phyloP scores from a whole-genome alignment of 164 flowering plant genomes.

The Cinnamomum micranthum region DNA sequence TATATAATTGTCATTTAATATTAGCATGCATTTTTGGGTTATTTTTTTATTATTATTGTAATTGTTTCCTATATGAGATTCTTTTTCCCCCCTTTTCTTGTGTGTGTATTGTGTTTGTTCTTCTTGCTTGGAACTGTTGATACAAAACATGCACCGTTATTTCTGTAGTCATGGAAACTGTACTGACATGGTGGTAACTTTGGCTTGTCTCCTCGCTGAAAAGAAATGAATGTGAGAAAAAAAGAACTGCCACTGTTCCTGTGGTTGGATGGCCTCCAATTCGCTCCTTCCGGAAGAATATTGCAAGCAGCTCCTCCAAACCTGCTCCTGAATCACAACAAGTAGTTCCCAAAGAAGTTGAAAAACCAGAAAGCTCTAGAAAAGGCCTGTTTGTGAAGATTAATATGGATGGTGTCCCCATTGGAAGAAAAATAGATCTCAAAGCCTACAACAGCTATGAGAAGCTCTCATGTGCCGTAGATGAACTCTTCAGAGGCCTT shows the following conservation, averaged over 20 bases:
- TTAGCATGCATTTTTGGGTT: too few relatives aligned
- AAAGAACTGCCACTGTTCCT: slow-evolving; percentile 66
- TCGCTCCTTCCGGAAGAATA: slow-evolving; percentile 82
- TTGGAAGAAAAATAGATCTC: slow-evolving; percentile 92
- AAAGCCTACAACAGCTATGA: slow-evolving; percentile 74
- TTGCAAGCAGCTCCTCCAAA: slow-evolving; percentile 58
- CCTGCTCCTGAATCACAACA: slow-evolving; percentile 34
- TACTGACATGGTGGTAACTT: not conserved
- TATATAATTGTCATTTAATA: too few relatives aligned
- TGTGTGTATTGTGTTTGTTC: not conserved
- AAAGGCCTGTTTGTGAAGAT: slow-evolving; percentile 83
- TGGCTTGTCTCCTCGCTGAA: not conserved
- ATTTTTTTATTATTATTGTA: too few relatives aligned
- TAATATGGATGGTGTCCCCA: slow-evolving; percentile 97
- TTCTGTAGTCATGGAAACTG: not conserved
- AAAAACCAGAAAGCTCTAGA: slow-evolving; percentile 27
- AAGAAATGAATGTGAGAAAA: not conserved
- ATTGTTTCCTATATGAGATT: too few relatives aligned
- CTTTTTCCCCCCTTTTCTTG: too few relatives aligned
- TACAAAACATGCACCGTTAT: not conserved
- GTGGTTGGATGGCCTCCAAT: slow-evolving; percentile 99
- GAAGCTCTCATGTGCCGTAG: slow-evolving; percentile 74
- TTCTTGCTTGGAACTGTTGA: not conserved
- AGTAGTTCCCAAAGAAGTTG: slow-evolving; percentile 23
- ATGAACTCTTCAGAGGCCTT: slow-evolving; percentile 85